phyloP scores from a whole-genome alignment of 208 protist species.

The Angomonas ambiguus region DNA sequence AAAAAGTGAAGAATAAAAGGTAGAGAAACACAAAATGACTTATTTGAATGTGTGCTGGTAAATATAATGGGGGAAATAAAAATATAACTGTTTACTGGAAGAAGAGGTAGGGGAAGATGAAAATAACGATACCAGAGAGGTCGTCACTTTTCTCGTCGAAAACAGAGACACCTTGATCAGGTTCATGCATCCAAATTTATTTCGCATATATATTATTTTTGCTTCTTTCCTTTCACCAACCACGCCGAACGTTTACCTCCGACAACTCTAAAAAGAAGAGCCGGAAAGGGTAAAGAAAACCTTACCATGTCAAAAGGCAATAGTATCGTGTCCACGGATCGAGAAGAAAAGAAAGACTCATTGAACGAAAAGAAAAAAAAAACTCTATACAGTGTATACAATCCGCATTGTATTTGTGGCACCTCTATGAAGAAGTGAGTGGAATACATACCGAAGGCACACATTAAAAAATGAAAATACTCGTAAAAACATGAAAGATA shows the following conservation, averaged over 20 bases:
- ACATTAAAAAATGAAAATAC: too few species aligned
- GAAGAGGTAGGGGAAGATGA: neutral
- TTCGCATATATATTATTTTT: neutral
- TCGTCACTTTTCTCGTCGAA: too few species aligned
- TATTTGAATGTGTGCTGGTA: neutral
- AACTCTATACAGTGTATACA: neutral
- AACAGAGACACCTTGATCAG: neutral
- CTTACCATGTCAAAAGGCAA: neutral
- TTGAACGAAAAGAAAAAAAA: neutral
- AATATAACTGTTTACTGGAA: neutral
- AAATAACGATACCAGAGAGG: slow-evolving; percentile 6
- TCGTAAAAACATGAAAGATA: neutral
- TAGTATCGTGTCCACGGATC: neutral
- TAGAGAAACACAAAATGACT: slow-evolving; percentile 1
- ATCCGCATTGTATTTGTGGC: neutral
- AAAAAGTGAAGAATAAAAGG: slow-evolving; percentile 1
- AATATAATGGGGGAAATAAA: slow-evolving; percentile 10
- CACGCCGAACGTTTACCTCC: too few species aligned
- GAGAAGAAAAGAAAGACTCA: slow-evolving; percentile 10
- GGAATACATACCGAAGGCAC: too few species aligned
- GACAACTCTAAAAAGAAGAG: slow-evolving; percentile 8
- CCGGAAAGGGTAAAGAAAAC: neutral
- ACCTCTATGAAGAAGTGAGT: neutral
- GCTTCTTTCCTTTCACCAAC: too few species aligned
- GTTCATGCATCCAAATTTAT: neutral